These are phyloP conservation scores for Wallacemonas rigidus DNA, from an alignment of 208 protist species.

Conservation along the genomic window DNA sequence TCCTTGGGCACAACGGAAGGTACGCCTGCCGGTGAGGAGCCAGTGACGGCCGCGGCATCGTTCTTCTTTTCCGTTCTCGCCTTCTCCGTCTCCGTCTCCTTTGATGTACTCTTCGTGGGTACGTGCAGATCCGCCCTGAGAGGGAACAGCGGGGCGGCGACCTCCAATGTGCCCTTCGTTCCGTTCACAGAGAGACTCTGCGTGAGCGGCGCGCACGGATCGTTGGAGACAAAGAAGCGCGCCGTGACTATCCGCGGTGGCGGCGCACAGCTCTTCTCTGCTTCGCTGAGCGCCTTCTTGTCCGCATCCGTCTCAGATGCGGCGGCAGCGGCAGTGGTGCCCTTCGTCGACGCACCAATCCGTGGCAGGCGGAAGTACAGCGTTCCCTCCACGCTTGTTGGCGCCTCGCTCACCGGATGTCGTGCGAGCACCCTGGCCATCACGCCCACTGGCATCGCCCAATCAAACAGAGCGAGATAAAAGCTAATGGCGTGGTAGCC, in stretches of 20 bases:
- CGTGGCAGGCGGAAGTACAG: slow-evolving; percentile 23
- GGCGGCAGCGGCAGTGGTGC: background rate
- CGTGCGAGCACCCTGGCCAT: slow-evolving; percentile 21
- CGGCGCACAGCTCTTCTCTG: background rate
- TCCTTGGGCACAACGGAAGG: background rate
- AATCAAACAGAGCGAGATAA: slow-evolving; percentile 25
- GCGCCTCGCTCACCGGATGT: slow-evolving; percentile 8
- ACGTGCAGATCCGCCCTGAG: slow-evolving; percentile 3
- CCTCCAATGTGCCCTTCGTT: slow-evolving; percentile 19
- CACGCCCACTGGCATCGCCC: slow-evolving; percentile 25
- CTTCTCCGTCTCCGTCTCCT: background rate
- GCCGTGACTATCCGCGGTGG: slow-evolving; percentile 13
- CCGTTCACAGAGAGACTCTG: slow-evolving; percentile 19
- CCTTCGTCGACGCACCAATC: background rate
- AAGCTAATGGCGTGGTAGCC: slow-evolving; percentile 27
- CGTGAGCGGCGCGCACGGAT: slow-evolving; percentile 14
- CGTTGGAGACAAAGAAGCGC: slow-evolving; percentile 26
- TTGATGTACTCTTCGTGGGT: background rate
- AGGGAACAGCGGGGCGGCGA: slow-evolving; percentile 19
- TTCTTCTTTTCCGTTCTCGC: background rate
- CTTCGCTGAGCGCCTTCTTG: background rate
- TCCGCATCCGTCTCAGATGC: background rate
- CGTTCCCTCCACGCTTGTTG: slow-evolving; percentile 26
- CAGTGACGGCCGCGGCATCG: background rate
- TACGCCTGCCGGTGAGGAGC: background rate